phyloP scores from a whole-genome alignment of 108 stramenopile genomes.

The Conticribra guillardii region DNA sequence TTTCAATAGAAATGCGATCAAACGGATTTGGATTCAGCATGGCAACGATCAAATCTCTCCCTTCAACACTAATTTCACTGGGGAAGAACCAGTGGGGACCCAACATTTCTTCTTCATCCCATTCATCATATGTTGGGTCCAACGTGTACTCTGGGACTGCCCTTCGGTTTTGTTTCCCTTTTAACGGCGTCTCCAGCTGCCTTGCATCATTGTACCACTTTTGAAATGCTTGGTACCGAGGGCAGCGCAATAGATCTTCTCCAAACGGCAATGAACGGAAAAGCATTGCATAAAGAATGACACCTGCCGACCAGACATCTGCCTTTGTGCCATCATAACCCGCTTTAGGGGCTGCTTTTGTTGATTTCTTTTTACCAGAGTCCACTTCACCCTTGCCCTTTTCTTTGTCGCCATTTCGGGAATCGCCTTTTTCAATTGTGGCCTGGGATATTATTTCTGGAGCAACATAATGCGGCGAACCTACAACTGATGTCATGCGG shows the following conservation, averaged over 20 bases:
- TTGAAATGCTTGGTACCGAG: conserved; percentile 83
- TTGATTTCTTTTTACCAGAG: conserved; percentile 22
- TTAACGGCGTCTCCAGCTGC: conserved; percentile 31
- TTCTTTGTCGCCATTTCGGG: conserved; percentile 6
- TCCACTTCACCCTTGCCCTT: conserved; percentile 15
- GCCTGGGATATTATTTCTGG: conserved; percentile 90
- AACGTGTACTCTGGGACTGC: conserved; percentile 61
- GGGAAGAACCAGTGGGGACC: conserved; percentile 91
- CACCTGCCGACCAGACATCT: conserved; percentile 95
- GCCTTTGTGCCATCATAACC: conserved; percentile 93
- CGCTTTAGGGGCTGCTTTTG: conserved; percentile 13
- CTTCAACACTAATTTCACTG: conserved; percentile 57
- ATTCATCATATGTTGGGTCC: conserved; percentile 66
- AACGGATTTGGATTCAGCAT: conserved; percentile 85
- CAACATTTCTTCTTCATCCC: conserved; percentile 70
- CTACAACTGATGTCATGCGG: conserved; percentile 89
- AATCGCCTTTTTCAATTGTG: conserved; percentile 31
- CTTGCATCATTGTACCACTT: conserved; percentile 88
- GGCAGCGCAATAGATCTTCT: conserved; percentile 83
- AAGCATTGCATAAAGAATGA: conserved; percentile 91
- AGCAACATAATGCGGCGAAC: conserved; percentile 92
- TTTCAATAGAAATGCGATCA: conserved; percentile 69
- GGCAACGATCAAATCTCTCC: conserved; percentile 84
- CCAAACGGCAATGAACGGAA: conserved; percentile 91
- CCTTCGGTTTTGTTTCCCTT: conserved; percentile 54